Base-by-base conservation (phyloP, 1,139 yeast genomes). In the Groenewaldozyma auringiensis region DNA sequence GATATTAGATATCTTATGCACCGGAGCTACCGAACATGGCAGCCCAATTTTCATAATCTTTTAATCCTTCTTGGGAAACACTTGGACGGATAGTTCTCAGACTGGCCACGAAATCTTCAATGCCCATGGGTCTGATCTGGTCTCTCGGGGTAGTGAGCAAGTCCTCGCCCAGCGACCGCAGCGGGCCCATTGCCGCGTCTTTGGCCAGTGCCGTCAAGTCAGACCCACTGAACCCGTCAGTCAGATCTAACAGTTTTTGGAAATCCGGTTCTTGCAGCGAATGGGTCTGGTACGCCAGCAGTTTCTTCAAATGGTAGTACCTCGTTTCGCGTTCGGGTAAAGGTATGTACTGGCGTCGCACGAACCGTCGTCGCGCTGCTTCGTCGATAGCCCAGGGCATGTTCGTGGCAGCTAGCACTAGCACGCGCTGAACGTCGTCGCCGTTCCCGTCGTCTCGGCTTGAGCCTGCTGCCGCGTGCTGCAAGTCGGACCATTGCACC, bases 321-420 rank as follows among this genome's bases (percentile, higher is more conserved):
- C 98, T 69, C 0, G 97, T 88, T 54, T 83, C 88, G 9, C 73
- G 75, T 62, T 92, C 98, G 0, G 98, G 98, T 47, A 92, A 69
- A 2, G 98, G 98, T 46, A 92, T 92, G 64, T 92, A 89, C 62
- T 88, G 96, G 47, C 97, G 71, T 53, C 95, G 75, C 3, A 86
- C 96, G 68, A 92, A 92, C 56, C 98, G 75, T 62, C 98, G 76
- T 58, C 98, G 72, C 0, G 98, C 99, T 2, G 98, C 98, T 62
- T 94, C 98, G 65, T 92, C 99, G 51, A 92, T 89, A 2, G 88
- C 83, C 99, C 99, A 92, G 0, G 99, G 99, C 53, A 92, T 66
- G 62, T 92, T 92, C 0, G 99, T 92, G 1, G 98, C 98, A 0
- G 97, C 98, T 36, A 92, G 69, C 2, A 92, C 95, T 29, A 92